Conservation (phyloP, 2,329 filamentous ascomycete species). For the Periconia sp. region DNA sequence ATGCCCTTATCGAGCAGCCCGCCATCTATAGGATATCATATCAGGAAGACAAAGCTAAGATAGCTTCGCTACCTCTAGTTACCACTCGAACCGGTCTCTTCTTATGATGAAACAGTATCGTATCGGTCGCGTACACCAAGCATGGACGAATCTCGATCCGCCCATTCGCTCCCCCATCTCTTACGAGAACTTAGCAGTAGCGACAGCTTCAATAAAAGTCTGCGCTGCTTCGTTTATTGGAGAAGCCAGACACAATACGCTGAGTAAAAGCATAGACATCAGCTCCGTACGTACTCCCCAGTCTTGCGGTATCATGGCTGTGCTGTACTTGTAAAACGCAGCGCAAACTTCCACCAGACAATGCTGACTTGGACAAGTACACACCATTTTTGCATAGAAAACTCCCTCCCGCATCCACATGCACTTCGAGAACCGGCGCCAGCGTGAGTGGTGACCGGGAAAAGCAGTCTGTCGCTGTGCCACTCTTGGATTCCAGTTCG, state of each 20-base stretch:
- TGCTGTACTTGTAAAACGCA: not conserved
- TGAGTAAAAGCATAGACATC: conserved; percentile 28
- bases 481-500: conserved; percentile 6
- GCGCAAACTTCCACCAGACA: conserved; percentile 4
- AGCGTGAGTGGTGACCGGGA: conserved; percentile 17
- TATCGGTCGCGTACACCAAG: conserved; percentile 58
- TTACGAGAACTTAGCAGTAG: conserved; percentile 20
- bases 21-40: not conserved
- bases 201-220: conserved; percentile 8
- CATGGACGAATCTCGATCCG: conserved; percentile 61
- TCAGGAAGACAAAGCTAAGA: no score
- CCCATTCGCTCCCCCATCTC: conserved; percentile 58
- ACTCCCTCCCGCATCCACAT: conserved; percentile 22
- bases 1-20: conserved; percentile 9
- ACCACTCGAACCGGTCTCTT: conserved; percentile 58
- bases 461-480: conserved; percentile 20
- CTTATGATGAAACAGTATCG: conserved; percentile 62
- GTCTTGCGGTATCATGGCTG: conserved; percentile 1
- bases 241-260: conserved; percentile 13
- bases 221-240: conserved; percentile 2
- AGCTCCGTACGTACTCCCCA: conserved; percentile 26
- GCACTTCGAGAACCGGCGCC: conserved; percentile 17
- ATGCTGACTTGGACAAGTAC: conserved; percentile 27
- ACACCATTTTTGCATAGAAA: conserved; percentile 29
- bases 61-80: conserved; percentile 45